A percentile compares a stretch with the other conserved stretches of the same genome.
These are phyloP conservation scores for Primulina tabacum DNA, from an alignment of 257 asterid species.

Conservation along the genomic window DNA sequence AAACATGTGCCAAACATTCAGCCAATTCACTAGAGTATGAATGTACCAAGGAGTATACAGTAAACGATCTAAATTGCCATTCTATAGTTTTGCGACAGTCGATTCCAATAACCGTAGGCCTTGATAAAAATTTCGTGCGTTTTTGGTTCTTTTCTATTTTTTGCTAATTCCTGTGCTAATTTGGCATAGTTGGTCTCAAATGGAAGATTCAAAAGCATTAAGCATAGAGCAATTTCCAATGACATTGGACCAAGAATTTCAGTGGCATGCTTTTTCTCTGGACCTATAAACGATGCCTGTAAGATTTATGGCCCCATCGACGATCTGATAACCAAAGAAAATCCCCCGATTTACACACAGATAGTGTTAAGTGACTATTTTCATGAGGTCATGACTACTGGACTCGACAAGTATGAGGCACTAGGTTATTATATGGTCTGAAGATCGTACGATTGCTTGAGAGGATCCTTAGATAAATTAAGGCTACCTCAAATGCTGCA, in stretches of 20 bases:
- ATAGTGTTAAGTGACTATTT: slow-evolving; percentile 29
- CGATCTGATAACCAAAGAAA: slow-evolving; percentile 43
- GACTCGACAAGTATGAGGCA: slow-evolving; percentile 31
- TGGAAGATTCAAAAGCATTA: slow-evolving; percentile 36
- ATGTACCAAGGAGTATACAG: too few relatives aligned
- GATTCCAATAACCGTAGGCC: background rate
- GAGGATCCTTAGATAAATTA: too few relatives aligned
- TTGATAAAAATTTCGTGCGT: background rate
- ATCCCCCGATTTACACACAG: slow-evolving; percentile 41
- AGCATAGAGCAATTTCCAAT: slow-evolving; percentile 43
- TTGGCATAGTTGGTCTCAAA: slow-evolving; percentile 40
- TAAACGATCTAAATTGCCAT: too few relatives aligned
- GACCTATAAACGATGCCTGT: slow-evolving; percentile 2
- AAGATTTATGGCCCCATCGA: slow-evolving; percentile 41
- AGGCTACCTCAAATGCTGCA: too few relatives aligned
- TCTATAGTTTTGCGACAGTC: too few relatives aligned
- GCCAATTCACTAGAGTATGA: too few relatives aligned
- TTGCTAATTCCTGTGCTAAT: background rate
- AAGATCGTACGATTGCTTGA: background rate
- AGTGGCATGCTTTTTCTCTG: slow-evolving; percentile 38
- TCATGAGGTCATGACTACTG: slow-evolving; percentile 21
- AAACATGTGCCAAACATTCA: too few relatives aligned
- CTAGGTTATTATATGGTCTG: slow-evolving; percentile 37
- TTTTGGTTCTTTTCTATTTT: background rate
- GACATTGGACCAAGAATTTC: slow-evolving; percentile 47